These are phyloP conservation scores for Paulinella micropora DNA, from an alignment of 78 protist species.

Conservation along the genomic window DNA sequence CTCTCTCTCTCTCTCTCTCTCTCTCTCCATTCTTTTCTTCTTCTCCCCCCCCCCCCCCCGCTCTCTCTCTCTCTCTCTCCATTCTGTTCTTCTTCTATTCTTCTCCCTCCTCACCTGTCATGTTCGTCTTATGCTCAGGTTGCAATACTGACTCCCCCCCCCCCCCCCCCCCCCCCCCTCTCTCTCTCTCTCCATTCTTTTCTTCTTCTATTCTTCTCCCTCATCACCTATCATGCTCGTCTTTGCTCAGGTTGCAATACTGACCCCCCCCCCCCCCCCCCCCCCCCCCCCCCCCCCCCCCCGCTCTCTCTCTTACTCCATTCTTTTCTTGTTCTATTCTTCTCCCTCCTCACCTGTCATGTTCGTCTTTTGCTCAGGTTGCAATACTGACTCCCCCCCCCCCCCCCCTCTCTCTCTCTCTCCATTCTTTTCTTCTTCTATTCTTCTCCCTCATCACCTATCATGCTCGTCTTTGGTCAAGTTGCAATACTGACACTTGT, in stretches of 20 bases:
- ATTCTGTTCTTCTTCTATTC: neutral
- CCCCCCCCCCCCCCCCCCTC: neutral
- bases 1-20: neutral
- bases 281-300: neutral
- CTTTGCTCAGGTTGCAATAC: neutral
- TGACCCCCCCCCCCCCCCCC: neutral
- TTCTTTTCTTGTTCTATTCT: too few relatives aligned
- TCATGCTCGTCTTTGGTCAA: too few relatives aligned
- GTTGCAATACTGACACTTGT: too few relatives aligned
- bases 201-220: too few relatives aligned
- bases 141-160: too few relatives aligned
- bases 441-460: neutral
- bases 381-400: neutral
- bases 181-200: neutral
- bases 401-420: neutral
- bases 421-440: too few relatives aligned
- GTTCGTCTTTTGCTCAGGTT: neutral
- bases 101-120: neutral
- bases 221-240: neutral
- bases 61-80: too few relatives aligned
- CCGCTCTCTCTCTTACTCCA: too few relatives aligned
- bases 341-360: neutral
- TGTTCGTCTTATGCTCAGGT: neutral
- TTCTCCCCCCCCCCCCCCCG: slow-evolving; percentile 4
- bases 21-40: too few relatives aligned